Conservation (phyloP, 352 stramenopile genomes). For the Pythium dissimile region DNA sequence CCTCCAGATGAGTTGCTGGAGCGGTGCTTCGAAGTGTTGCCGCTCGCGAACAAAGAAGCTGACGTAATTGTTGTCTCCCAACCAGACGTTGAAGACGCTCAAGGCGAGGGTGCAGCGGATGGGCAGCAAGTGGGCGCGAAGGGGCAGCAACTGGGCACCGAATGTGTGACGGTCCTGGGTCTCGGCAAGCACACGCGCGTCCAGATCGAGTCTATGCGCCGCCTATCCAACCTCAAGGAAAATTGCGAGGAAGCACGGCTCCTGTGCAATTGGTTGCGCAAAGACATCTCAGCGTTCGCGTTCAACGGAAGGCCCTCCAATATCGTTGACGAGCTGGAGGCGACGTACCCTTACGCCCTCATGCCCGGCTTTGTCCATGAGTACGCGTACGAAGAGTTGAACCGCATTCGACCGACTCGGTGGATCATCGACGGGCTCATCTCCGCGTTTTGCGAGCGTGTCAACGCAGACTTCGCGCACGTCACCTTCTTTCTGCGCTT, state of each 20-base stretch:
- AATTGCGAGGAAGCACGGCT: not conserved
- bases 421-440: slow-evolving; percentile 2
- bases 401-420: not conserved
- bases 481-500: not conserved
- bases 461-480: not conserved
- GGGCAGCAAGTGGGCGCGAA: not conserved
- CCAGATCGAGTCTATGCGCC: slow-evolving; percentile 1
- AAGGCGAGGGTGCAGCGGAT: not conserved
- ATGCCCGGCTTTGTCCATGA: not conserved
- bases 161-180: not conserved
- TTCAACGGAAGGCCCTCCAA: not conserved
- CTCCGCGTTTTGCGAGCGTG: not conserved
- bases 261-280: not conserved
- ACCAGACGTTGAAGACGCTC: not conserved
- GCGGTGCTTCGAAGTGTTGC: not conserved
- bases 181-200: not conserved
- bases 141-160: not conserved
- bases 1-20: not conserved
- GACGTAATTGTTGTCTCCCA: not conserved
- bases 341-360: not conserved
- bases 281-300: not conserved
- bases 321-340: not conserved
- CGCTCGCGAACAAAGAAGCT: not conserved
- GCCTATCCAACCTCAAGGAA: not conserved
- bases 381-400: not conserved